phyloP scores from a whole-genome alignment of 73 alveolate genomes.

The Tetrahymena borealis region DNA sequence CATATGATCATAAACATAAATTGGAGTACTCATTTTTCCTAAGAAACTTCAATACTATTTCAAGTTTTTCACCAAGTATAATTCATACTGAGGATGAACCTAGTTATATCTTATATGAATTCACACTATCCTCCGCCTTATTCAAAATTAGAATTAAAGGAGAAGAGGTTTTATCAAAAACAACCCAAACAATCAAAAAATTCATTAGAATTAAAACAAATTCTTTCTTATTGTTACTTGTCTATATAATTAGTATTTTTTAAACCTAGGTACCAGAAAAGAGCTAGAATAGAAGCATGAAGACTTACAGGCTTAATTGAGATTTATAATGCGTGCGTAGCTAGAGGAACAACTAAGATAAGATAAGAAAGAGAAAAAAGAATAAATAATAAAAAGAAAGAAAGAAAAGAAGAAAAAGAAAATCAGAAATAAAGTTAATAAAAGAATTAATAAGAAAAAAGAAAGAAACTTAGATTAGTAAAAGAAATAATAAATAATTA shows the following conservation, averaged over 20 bases:
- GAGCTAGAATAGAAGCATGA: neutral
- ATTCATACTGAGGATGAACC: too few relatives aligned
- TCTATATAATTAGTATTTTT: neutral
- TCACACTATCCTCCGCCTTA: neutral
- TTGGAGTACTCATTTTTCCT: neutral
- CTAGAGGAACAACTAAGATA: neutral
- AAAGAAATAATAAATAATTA: neutral
- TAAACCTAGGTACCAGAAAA: neutral
- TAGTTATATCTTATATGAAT: neutral
- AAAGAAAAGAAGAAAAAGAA: neutral
- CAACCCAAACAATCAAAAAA: neutral
- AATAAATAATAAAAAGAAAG: neutral
- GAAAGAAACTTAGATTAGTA: neutral
- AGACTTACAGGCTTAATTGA: neutral
- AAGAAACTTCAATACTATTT: neutral
- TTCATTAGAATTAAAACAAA: neutral
- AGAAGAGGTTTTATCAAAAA: neutral
- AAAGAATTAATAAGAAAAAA: neutral
- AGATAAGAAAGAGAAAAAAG: neutral
- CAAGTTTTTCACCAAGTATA: too few relatives aligned
- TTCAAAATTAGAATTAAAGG: neutral
- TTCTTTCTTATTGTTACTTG: neutral
- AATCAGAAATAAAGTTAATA: neutral
- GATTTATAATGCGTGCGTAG: constrained; percentile 2
- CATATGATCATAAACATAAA: neutral